A percentile compares a stretch with the other conserved stretches of the same genome.
These are phyloP conservation scores for Luvunga scandens DNA, from an alignment of 345 rosid species.

Conservation along the genomic window DNA sequence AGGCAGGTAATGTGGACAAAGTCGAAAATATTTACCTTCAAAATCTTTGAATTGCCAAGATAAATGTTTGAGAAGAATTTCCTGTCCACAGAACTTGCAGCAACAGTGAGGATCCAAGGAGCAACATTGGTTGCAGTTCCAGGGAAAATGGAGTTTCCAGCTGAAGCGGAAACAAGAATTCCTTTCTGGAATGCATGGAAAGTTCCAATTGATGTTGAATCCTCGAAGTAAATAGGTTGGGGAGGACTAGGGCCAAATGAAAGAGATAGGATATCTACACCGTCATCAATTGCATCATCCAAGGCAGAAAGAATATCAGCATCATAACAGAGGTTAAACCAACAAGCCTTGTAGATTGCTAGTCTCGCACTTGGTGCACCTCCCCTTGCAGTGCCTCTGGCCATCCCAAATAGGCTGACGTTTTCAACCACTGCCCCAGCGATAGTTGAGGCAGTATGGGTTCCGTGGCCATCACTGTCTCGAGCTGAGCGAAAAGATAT, in stretches of 20 bases:
- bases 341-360: constrained; percentile 51
- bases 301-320: constrained; percentile 44
- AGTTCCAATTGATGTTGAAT: constrained; percentile 35
- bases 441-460: constrained; percentile 43
- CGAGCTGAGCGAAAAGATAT: constrained; percentile 39
- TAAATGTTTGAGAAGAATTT: constrained; percentile 26
- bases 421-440: constrained; percentile 36
- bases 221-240: constrained; percentile 33
- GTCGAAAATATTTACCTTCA: constrained; percentile 21
- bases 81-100: constrained; percentile 45
- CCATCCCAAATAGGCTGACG: constrained; percentile 43
- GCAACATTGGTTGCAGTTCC: constrained; percentile 38
- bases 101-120: constrained; percentile 52
- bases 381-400: constrained; percentile 45
- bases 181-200: constrained; percentile 51
- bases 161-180: constrained; percentile 42
- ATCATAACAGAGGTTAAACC: constrained; percentile 37
- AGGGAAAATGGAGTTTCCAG: constrained; percentile 37
- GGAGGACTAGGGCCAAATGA: constrained; percentile 44
- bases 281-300: constrained; percentile 43
- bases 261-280: constrained; percentile 48
- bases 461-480: constrained; percentile 48
- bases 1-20: constrained; percentile 1
- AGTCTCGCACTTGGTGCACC: constrained; percentile 49
- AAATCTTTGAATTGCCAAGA: constrained; percentile 32